Evolutionary conservation across 345 rosid species (phyloP).

Genomic region (Citrus inodora): DNA sequence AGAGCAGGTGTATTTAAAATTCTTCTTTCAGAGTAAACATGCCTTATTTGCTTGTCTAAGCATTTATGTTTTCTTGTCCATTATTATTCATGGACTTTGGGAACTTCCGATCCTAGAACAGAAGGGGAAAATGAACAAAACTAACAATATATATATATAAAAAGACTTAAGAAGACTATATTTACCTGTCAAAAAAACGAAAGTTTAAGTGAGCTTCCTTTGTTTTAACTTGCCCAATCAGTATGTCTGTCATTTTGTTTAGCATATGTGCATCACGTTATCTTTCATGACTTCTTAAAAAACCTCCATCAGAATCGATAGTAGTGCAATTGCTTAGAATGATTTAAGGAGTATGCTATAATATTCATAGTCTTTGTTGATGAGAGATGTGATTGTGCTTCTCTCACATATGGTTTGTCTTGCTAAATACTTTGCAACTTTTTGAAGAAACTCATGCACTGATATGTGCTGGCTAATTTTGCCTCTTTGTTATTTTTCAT

Average conservation of each 20-base stretch:
- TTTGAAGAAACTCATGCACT: neutral
- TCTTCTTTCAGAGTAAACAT: neutral
- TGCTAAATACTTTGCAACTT: neutral
- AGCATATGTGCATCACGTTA: neutral
- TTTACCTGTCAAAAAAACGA: too few species aligned
- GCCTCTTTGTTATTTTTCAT: slow-evolving; percentile 4
- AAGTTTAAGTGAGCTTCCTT: neutral
- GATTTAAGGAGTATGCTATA: neutral
- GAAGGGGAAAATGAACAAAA: neutral
- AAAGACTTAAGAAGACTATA: too few species aligned
- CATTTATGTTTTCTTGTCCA: neutral
- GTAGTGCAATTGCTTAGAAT: neutral
- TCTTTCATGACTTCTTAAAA: neutral
- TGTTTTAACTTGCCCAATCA: neutral
- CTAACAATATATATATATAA: neutral
- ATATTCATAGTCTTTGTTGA: neutral
- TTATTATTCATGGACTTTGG: neutral
- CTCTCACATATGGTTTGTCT: neutral
- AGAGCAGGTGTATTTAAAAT: neutral
- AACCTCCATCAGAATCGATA: neutral
- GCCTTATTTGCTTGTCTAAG: neutral
- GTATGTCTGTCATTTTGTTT: neutral
- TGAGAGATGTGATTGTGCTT: neutral
- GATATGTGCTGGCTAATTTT: neutral
- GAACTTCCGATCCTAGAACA: neutral